A percentile compares a stretch with the other conserved stretches of the same genome.
phyloP scores from a whole-genome alignment of 495 filamentous ascomycete species.

The Clohesyomyces aquaticus region DNA sequence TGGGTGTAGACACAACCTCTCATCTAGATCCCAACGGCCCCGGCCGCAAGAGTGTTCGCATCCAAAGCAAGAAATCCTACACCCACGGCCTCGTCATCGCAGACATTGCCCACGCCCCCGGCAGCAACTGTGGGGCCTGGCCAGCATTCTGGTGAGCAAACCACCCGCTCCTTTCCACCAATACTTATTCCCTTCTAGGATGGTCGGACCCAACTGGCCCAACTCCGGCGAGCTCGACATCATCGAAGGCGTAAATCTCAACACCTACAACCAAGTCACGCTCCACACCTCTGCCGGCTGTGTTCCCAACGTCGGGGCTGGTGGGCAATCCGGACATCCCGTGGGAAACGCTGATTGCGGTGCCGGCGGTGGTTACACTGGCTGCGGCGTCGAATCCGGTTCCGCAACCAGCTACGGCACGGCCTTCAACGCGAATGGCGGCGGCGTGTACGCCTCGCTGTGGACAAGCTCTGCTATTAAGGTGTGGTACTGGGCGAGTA shows the following conservation, averaged over 20 bases:
- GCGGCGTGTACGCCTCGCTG: slow-evolving; percentile 42
- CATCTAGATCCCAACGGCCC: slow-evolving; percentile 42
- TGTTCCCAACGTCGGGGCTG: slow-evolving; percentile 27
- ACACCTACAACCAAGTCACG: slow-evolving; percentile 42
- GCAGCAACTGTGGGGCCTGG: slow-evolving; percentile 47
- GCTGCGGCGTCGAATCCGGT: slow-evolving; percentile 37
- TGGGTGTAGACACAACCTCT: slow-evolving; percentile 45
- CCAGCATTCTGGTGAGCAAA: slow-evolving; percentile 46
- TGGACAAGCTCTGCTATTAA: slow-evolving; percentile 42
- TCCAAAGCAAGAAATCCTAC: slow-evolving; percentile 47
- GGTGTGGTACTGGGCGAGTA: slow-evolving; percentile 42
- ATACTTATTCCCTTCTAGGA: too few relatives aligned
- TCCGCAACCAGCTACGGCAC: slow-evolving; percentile 36
- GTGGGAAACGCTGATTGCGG: slow-evolving; percentile 43
- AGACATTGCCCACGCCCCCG: slow-evolving; percentile 49
- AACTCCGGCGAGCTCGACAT: slow-evolving; percentile 64
- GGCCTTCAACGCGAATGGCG: slow-evolving; percentile 44
- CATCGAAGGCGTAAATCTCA: slow-evolving; percentile 44
- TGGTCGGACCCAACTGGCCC: slow-evolving; percentile 64
- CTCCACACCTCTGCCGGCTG: slow-evolving; percentile 45
- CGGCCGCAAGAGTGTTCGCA: slow-evolving; percentile 46
- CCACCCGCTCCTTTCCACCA: neutral
- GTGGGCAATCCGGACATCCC: slow-evolving; percentile 21
- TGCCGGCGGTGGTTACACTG: slow-evolving; percentile 36
- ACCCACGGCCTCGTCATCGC: slow-evolving; percentile 45